phyloP scores from a whole-genome alignment of 2,329 filamentous ascomycete species.

The Beauveria australis region DNA sequence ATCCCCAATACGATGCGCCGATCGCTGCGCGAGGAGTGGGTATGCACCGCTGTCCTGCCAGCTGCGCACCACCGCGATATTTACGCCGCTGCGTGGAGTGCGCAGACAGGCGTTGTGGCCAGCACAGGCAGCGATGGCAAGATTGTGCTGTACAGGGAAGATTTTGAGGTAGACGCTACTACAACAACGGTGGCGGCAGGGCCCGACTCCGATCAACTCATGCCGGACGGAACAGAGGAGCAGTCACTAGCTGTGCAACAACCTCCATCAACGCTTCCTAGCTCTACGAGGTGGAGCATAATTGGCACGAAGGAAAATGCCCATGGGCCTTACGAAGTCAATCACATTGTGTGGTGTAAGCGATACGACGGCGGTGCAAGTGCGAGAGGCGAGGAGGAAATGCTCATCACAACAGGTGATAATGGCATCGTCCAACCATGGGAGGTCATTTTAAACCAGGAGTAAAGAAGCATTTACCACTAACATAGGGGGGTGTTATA shows the following conservation, averaged over 20 bases:
- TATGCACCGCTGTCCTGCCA: slow-evolving; percentile 68
- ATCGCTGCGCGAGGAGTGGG: slow-evolving; percentile 73
- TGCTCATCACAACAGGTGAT: slow-evolving; percentile 85
- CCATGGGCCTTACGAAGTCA: slow-evolving; percentile 90
- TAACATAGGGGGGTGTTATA: neutral
- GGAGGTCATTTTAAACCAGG: slow-evolving; percentile 38
- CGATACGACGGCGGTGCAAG: slow-evolving; percentile 59
- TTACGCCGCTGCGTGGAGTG: slow-evolving; percentile 81
- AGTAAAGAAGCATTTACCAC: neutral
- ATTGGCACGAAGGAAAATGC: slow-evolving; percentile 62
- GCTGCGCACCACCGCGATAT: slow-evolving; percentile 69
- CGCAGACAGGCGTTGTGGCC: slow-evolving; percentile 66
- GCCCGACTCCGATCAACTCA: slow-evolving; percentile 18
- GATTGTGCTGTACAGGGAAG: slow-evolving; percentile 70
- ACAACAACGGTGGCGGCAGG: slow-evolving; percentile 19
- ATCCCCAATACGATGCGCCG: slow-evolving; percentile 88
- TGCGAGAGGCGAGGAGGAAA: slow-evolving; percentile 52
- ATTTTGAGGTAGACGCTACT: slow-evolving; percentile 13
- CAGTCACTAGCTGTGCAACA: neutral
- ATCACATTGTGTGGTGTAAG: slow-evolving; percentile 82
- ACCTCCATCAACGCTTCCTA: neutral
- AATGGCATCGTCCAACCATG: slow-evolving; percentile 84
- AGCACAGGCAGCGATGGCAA: slow-evolving; percentile 82
- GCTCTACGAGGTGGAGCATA: slow-evolving; percentile 58
- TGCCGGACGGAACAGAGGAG: slow-evolving; percentile 17